Conservation (phyloP, 306 rosid species). For the Casuarina equisetifolia region DNA sequence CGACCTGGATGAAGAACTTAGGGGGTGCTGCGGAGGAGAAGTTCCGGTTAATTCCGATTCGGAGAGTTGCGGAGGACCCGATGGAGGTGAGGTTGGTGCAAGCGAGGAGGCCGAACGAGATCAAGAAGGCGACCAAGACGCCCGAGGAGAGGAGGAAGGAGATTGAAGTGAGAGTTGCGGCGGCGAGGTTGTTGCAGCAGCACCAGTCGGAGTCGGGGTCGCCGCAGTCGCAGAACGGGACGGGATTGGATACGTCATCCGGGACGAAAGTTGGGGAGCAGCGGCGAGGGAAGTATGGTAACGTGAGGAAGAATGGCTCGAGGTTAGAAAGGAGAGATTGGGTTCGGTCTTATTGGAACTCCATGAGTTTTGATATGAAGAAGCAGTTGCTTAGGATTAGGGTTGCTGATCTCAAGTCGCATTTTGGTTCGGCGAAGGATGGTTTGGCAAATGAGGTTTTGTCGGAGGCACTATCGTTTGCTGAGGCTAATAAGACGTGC, state of each 20-base stretch:
- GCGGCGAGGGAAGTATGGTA: conserved; percentile 43
- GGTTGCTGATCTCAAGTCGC: conserved; percentile 64
- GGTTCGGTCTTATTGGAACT: conserved; percentile 74
- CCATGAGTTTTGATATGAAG: conserved; percentile 61
- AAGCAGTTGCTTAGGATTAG: conserved; percentile 67
- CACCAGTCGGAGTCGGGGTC: conserved; percentile 65
- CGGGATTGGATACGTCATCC: conserved; percentile 49
- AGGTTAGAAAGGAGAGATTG: conserved; percentile 69
- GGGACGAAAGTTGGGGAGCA: conserved; percentile 66
- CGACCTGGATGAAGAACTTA: conserved; percentile 90
- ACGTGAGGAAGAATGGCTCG: conserved; percentile 58
- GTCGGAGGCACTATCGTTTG: conserved; percentile 69
- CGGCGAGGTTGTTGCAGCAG: conserved; percentile 95
- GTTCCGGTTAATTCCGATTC: conserved; percentile 73
- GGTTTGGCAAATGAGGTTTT: conserved; percentile 53
- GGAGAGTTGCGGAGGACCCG: conserved; percentile 84
- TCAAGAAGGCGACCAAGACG: conserved; percentile 88
- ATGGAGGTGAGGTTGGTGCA: conserved; percentile 85
- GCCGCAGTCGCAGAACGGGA: conserved; percentile 54
- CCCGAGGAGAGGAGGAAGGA: conserved; percentile 89
- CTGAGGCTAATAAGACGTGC: conserved; percentile 69
- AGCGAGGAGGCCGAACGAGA: conserved; percentile 89
- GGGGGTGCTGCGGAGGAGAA: conserved; percentile 79
- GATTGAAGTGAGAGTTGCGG: conserved; percentile 95
- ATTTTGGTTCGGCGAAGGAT: conserved; percentile 66